phyloP scores from a whole-genome alignment of 2,329 filamentous ascomycete genomes.

The Clonostachys sp. region DNA sequence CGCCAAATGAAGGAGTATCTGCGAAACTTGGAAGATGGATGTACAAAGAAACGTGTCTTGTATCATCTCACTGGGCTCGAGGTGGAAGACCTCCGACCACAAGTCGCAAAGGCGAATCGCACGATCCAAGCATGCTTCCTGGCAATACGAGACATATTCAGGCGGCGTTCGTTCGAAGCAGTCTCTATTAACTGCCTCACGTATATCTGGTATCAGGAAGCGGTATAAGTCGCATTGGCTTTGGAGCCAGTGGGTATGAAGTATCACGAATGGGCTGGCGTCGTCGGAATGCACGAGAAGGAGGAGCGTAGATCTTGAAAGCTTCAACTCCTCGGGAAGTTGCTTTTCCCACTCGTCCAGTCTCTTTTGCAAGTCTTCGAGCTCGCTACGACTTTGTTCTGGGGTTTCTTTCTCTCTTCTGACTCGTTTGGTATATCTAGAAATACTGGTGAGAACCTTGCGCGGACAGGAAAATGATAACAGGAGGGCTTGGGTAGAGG shows the following conservation, averaged over 20 bases:
- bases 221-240: conserved; percentile 16
- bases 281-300: conserved; percentile 16
- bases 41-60: neutral
- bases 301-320: conserved; percentile 7
- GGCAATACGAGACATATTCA: conserved; percentile 4
- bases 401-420: conserved; percentile 4
- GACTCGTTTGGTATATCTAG: conserved; percentile 6
- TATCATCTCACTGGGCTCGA: neutral
- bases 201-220: conserved; percentile 14
- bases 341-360: conserved; percentile 7
- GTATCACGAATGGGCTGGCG: conserved; percentile 7
- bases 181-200: conserved; percentile 7
- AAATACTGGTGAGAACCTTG: conserved; percentile 6
- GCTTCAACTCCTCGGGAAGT: conserved; percentile 11
- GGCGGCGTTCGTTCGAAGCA: conserved; percentile 2
- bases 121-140: conserved; percentile 3
- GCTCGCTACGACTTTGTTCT: conserved; percentile 5
- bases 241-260: conserved; percentile 10
- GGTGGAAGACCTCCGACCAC: conserved; percentile 1
- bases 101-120: conserved; percentile 4
- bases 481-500: too few species aligned
- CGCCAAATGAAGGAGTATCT: neutral
- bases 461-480: too few species aligned
- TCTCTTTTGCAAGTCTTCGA: conserved; percentile 10
- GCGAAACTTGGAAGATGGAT: neutral